Percentiles rank a stretch among this genome's conserved stretches.
Conservation (phyloP, 2,329 filamentous ascomycete species). For the Ceratocystis diversiconidia region DNA sequence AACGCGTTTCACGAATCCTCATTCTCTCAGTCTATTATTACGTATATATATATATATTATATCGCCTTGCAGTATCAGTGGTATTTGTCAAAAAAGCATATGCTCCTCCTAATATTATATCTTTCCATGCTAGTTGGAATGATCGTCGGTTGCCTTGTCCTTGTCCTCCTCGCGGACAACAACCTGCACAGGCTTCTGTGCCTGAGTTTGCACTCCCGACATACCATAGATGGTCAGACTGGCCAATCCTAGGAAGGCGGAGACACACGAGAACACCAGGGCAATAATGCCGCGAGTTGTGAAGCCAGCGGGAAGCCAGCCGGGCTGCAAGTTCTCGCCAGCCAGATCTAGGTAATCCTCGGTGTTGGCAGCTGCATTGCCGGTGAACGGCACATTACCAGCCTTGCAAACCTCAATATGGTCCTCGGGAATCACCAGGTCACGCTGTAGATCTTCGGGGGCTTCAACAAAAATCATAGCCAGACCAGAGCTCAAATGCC, state of each 20-base stretch:
- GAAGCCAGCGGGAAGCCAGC: slow-evolving; percentile 53
- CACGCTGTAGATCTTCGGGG: slow-evolving; percentile 32
- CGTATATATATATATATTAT: neutral
- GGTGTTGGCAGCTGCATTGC: slow-evolving; percentile 49
- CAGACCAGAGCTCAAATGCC: slow-evolving; percentile 35
- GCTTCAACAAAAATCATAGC: slow-evolving; percentile 25
- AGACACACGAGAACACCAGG: slow-evolving; percentile 55
- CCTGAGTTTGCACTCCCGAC: neutral
- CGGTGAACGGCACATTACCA: slow-evolving; percentile 30
- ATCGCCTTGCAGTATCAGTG: neutral
- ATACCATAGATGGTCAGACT: slow-evolving; percentile 17
- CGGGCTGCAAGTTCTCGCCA: slow-evolving; percentile 35
- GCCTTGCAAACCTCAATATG: slow-evolving; percentile 31
- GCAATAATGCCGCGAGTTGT: slow-evolving; percentile 58
- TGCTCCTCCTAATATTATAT: neutral
- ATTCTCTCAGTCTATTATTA: neutral
- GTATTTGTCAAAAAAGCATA: neutral
- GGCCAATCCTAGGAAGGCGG: slow-evolving; percentile 52
- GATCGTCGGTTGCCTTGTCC: neutral
- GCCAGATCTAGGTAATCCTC: slow-evolving; percentile 36
- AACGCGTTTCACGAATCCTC: neutral
- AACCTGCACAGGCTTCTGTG: neutral
- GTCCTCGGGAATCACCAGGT: slow-evolving; percentile 40
- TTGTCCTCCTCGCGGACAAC: slow-evolving; percentile 3
- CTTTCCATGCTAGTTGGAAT: neutral